These are phyloP conservation scores for Cyclotella atomus DNA, from an alignment of 108 stramenopile species.

Conservation along the genomic window DNA sequence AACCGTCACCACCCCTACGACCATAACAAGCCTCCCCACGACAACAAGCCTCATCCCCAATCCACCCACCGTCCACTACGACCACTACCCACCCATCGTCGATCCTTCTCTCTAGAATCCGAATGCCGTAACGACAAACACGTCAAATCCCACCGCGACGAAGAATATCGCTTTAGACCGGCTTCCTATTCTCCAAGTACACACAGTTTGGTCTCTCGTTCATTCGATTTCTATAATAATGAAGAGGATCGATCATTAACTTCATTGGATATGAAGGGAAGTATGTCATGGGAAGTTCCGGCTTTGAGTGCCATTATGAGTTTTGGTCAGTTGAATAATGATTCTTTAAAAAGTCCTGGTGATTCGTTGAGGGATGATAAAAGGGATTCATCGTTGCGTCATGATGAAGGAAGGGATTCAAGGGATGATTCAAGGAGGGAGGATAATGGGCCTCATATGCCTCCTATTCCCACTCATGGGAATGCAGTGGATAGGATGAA, in stretches of 20 bases:
- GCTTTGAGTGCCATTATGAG: constrained; percentile 9
- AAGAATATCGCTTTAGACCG: background rate
- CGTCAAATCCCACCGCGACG: background rate
- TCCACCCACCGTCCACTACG: background rate
- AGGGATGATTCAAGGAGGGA: too few species aligned
- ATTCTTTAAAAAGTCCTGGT: background rate
- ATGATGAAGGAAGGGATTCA: too few species aligned
- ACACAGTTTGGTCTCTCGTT: background rate
- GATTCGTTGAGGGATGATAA: too few species aligned
- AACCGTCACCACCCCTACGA: too few species aligned
- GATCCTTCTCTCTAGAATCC: constrained; percentile 5
- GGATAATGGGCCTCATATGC: constrained; percentile 7
- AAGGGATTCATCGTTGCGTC: too few species aligned
- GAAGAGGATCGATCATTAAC: background rate
- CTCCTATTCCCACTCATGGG: too few species aligned
- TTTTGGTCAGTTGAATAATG: constrained; percentile 23
- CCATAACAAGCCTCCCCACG: background rate
- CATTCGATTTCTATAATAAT: constrained; percentile 8
- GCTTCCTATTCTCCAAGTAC: background rate
- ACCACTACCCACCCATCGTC: background rate
- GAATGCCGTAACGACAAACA: constrained; percentile 23
- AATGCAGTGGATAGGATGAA: too few species aligned
- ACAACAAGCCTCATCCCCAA: background rate
- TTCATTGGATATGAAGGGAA: background rate
- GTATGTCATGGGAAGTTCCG: constrained; percentile 23